Percentiles rank a stretch among this genome's conserved stretches.
phyloP scores from a whole-genome alignment of 768 basidiomycete genomes.

The Filobasidium floriforme region DNA sequence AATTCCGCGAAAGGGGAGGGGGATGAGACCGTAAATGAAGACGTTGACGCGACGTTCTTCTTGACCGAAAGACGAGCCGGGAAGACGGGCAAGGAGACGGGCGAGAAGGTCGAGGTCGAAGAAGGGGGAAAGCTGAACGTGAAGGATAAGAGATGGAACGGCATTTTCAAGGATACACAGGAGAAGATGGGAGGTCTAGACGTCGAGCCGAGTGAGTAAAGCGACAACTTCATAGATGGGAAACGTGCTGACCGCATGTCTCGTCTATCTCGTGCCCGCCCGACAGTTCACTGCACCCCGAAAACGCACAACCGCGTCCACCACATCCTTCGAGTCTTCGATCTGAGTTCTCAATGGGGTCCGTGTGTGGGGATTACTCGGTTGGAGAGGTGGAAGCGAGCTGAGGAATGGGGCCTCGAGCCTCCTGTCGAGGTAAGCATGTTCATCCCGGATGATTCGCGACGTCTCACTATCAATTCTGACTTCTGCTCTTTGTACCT shows the following conservation, averaged over 20 bases:
- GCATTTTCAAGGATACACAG: slow-evolving; percentile 51
- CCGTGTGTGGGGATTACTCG: slow-evolving; percentile 51
- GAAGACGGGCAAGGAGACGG: too few species aligned
- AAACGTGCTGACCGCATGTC: too few species aligned
- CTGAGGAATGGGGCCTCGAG: slow-evolving; percentile 64
- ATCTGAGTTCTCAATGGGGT: slow-evolving; percentile 41
- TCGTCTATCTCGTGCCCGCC: too few species aligned
- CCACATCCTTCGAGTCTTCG: slow-evolving; percentile 43
- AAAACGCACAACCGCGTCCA: slow-evolving; percentile 40
- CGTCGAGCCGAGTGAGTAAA: slow-evolving; percentile 54
- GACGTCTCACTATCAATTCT: too few species aligned
- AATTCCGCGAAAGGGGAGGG: neutral
- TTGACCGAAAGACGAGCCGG: neutral
- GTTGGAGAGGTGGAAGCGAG: slow-evolving; percentile 80
- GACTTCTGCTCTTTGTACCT: too few species aligned
- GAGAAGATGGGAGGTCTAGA: slow-evolving; percentile 57
- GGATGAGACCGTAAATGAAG: neutral
- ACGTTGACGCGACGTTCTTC: neutral
- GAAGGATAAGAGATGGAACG: slow-evolving; percentile 54
- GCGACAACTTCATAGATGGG: too few species aligned
- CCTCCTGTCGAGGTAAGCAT: slow-evolving; percentile 73
- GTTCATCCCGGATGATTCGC: too few species aligned
- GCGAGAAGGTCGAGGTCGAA: slow-evolving; percentile 3
- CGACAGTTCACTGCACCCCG: slow-evolving; percentile 41
- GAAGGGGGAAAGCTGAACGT: slow-evolving; percentile 41